phyloP scores from a whole-genome alignment of 768 basidiomycete genomes.

The Lactarius akahatsu region DNA sequence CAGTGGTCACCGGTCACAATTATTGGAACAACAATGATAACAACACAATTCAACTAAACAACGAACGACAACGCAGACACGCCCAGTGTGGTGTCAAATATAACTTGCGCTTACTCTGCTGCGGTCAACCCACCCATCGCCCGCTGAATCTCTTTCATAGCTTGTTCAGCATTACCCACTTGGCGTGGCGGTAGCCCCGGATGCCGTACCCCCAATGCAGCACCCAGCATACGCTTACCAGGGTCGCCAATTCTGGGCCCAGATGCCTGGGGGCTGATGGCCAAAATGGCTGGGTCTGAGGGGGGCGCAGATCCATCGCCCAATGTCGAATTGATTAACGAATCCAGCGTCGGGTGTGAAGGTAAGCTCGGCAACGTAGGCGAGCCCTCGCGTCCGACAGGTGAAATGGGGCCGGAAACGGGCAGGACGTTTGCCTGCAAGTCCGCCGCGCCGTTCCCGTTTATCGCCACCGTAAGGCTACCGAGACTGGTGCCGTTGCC shows the following conservation, averaged over 20 bases:
- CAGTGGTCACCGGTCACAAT: not conserved
- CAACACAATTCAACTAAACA: constrained; percentile 8
- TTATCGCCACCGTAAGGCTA: constrained; percentile 32
- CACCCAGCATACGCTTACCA: constrained; percentile 86
- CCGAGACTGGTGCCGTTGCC: constrained; percentile 37
- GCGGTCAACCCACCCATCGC: constrained; percentile 73
- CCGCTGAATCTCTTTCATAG: constrained; percentile 68
- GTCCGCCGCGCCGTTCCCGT: constrained; percentile 31
- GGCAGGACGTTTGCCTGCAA: constrained; percentile 15
- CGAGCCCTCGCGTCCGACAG: constrained; percentile 50
- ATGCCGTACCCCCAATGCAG: constrained; percentile 80
- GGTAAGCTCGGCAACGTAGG: constrained; percentile 81
- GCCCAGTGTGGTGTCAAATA: not conserved
- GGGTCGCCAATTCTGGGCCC: constrained; percentile 87
- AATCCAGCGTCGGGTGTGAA: constrained; percentile 79
- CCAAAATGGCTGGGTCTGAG: constrained; percentile 68
- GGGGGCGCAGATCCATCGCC: constrained; percentile 51
- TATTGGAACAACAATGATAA: constrained; percentile 3
- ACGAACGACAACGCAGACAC: not conserved
- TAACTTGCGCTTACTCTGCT: constrained; percentile 53
- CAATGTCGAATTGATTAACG: constrained; percentile 76
- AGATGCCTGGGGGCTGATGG: constrained; percentile 45
- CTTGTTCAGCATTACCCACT: constrained; percentile 48
- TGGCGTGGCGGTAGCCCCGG: constrained; percentile 64
- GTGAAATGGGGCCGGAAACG: constrained; percentile 24